phyloP scores from a whole-genome alignment of 208 protist genomes.

The Acanthamoeba royreba region DNA sequence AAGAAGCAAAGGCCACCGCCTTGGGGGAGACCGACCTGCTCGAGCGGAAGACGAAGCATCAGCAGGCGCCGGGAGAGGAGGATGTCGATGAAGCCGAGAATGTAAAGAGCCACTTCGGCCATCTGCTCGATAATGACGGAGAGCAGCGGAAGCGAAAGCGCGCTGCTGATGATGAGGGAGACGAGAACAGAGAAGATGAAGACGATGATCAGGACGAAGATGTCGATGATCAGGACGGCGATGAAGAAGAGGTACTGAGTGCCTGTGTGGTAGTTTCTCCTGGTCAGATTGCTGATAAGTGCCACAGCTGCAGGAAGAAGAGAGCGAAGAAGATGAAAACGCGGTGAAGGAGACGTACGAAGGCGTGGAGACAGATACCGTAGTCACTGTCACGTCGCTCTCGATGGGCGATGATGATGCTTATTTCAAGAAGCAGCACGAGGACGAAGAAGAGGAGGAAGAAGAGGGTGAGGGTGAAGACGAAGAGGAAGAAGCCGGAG shows the following conservation, averaged over 20 bases:
- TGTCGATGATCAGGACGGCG: background rate
- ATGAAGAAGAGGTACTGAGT: background rate
- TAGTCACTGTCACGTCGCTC: background rate
- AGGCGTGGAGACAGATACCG: background rate
- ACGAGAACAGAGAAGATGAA: background rate
- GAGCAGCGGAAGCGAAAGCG: background rate
- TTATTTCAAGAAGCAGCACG: background rate
- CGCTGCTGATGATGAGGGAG: background rate
- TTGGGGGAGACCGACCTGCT: background rate
- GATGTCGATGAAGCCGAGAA: background rate
- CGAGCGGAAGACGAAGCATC: background rate
- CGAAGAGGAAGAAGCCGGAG: background rate
- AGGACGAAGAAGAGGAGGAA: too few species aligned
- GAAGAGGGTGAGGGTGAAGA: background rate
- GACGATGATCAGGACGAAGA: background rate
- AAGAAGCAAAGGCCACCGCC: background rate
- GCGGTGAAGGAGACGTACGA: slow-evolving; percentile 28
- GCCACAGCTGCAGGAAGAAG: background rate
- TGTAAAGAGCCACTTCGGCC: background rate
- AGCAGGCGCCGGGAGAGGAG: background rate
- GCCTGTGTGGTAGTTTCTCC: background rate
- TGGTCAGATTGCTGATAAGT: background rate
- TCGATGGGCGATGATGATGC: background rate
- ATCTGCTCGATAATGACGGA: background rate
- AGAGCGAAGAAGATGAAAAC: background rate